These are phyloP conservation scores for Trichocomaceae sp. DNA, from an alignment of 2,329 filamentous ascomycete genomes.

Conservation along the genomic window DNA sequence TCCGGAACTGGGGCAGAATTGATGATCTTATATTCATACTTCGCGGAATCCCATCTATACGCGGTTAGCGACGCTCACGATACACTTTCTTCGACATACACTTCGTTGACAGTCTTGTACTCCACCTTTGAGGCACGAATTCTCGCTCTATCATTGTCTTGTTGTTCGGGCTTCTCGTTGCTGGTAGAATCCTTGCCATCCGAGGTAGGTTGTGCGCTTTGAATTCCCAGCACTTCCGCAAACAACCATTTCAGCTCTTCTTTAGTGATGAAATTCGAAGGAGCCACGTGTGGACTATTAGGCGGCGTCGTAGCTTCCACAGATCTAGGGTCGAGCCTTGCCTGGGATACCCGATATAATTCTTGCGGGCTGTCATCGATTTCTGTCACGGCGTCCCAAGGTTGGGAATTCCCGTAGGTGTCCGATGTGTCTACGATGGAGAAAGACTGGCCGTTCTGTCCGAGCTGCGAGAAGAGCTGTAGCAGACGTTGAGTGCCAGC, in stretches of 20 bases:
- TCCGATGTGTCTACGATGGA: too few relatives aligned
- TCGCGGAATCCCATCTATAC: too few relatives aligned
- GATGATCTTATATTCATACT: neutral
- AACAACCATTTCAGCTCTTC: constrained; percentile 1
- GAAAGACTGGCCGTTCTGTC: too few relatives aligned
- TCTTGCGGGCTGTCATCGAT: too few relatives aligned
- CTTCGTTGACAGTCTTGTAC: neutral
- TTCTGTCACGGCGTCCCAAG: too few relatives aligned
- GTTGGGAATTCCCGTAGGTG: too few relatives aligned
- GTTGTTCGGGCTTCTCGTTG: neutral
- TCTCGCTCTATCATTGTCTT: neutral
- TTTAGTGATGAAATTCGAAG: neutral
- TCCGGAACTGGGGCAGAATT: neutral
- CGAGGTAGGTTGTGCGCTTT: neutral
- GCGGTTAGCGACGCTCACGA: neutral
- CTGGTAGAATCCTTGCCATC: neutral
- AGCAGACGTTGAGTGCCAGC: too few relatives aligned
- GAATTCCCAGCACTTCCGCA: neutral
- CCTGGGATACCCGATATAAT: too few relatives aligned
- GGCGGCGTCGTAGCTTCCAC: neutral
- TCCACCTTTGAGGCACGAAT: neutral
- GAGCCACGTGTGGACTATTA: neutral
- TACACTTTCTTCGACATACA: neutral
- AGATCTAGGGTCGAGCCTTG: too few relatives aligned
- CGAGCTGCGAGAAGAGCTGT: too few relatives aligned